Conservation (phyloP, 306 rosid species). For the Quillaja saponaria region DNA sequence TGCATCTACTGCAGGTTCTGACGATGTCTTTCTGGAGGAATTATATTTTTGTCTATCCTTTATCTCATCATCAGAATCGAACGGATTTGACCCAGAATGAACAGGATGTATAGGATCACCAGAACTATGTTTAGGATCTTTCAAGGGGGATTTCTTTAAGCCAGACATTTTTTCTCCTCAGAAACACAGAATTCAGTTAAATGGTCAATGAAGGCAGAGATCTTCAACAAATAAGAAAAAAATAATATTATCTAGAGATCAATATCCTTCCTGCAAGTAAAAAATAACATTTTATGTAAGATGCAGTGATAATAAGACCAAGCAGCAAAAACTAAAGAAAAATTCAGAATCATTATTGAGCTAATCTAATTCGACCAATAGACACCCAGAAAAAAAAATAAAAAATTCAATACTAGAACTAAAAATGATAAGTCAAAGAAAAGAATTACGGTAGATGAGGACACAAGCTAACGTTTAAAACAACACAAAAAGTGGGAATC, state of each 20-base stretch:
- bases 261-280: constrained; percentile 58
- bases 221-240: constrained; percentile 23
- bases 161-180: constrained; percentile 56
- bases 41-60: constrained; percentile 39
- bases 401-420: neutral
- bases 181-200: constrained; percentile 22
- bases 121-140: constrained; percentile 47
- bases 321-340: constrained; percentile 25
- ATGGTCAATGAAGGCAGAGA: constrained; percentile 5
- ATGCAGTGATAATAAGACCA: neutral
- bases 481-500: constrained; percentile 19
- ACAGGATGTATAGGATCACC: constrained; percentile 48
- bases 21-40: constrained; percentile 47
- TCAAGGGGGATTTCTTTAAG: constrained; percentile 69
- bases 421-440: neutral
- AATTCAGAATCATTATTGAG: constrained; percentile 14
- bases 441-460: neutral
- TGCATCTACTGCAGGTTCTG: constrained; percentile 47
- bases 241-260: constrained; percentile 12
- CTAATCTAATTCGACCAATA: constrained; percentile 13
- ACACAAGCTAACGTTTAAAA: constrained; percentile 23
- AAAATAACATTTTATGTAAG: constrained; percentile 15
- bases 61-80: constrained; percentile 54
- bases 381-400: constrained; percentile 14
- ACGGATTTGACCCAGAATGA: constrained; percentile 59